Percentiles rank a stretch among this genome's conserved stretches.
phyloP scores from a whole-genome alignment of 2,329 filamentous ascomycete genomes.

The Samsoniella hepiali region DNA sequence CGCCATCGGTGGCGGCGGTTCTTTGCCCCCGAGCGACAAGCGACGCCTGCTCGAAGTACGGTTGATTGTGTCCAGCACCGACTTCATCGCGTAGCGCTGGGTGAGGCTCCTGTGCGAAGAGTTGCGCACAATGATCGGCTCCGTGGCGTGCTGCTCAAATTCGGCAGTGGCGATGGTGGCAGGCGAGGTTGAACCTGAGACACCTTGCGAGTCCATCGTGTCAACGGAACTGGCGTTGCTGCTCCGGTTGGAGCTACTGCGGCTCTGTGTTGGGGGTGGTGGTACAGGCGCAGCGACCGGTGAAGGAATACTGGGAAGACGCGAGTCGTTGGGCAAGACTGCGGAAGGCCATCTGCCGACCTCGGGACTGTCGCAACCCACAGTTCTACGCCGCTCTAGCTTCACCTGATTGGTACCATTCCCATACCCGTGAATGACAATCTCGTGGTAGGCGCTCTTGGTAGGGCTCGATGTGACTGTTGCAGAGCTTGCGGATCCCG shows the following conservation, averaged over 20 bases:
- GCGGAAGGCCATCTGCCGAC: conserved; percentile 25
- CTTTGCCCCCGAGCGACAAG: conserved; percentile 1
- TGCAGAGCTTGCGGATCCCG: conserved; percentile 26
- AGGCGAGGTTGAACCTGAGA: not conserved
- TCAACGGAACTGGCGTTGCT: conserved; percentile 9
- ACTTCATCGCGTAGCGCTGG: conserved; percentile 16
- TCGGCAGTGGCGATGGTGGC: not conserved
- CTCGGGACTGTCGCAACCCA: conserved; percentile 24
- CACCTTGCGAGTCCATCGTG: not conserved
- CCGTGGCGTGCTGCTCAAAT: not conserved
- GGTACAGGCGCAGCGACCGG: not conserved
- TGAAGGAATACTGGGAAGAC: not conserved
- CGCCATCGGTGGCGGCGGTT: conserved; percentile 10
- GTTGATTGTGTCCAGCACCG: conserved; percentile 12
- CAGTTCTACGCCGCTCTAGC: conserved; percentile 21
- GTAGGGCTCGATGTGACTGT: conserved; percentile 22
- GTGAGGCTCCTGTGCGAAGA: conserved; percentile 19
- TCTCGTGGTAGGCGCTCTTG: conserved; percentile 44
- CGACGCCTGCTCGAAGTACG: conserved; percentile 14
- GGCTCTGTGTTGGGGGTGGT: not conserved
- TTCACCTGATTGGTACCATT: conserved; percentile 47
- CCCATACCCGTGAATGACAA: conserved; percentile 52
- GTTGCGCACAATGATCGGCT: conserved; percentile 18
- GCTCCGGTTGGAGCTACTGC: conserved; percentile 7
- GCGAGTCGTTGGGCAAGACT: conserved; percentile 13